These are phyloP conservation scores for Penicillium sp. DNA, from an alignment of 2,329 filamentous ascomycete species.

Conservation along the genomic window DNA sequence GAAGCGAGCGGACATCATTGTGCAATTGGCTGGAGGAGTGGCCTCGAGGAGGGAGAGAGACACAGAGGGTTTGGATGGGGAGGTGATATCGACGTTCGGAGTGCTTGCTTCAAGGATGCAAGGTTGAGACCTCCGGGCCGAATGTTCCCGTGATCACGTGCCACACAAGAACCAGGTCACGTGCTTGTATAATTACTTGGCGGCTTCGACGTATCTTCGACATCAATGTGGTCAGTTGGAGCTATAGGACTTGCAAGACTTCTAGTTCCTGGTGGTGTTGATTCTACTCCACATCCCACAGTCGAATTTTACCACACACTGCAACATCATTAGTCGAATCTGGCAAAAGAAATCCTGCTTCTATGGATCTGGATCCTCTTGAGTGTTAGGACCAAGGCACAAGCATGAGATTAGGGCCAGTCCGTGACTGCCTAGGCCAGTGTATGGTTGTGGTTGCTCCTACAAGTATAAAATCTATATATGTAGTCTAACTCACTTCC, in stretches of 20 bases:
- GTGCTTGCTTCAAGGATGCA: conserved; percentile 18
- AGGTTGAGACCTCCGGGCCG: conserved; percentile 20
- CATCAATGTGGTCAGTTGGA: neutral
- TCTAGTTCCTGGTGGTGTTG: neutral
- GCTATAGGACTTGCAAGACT: neutral
- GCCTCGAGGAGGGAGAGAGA: conserved; percentile 19
- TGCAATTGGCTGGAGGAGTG: conserved; percentile 20
- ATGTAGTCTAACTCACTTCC: neutral
- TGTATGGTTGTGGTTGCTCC: neutral
- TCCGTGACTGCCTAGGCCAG: neutral
- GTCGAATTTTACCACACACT: too few species aligned
- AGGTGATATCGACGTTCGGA: conserved; percentile 22
- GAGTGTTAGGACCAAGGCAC: neutral
- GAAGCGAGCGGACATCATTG: conserved; percentile 50
- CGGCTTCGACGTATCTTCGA: neutral
- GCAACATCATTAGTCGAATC: too few species aligned
- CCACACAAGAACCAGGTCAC: conserved; percentile 2
- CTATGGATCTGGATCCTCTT: neutral
- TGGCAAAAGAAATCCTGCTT: neutral
- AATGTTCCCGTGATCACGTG: conserved; percentile 18
- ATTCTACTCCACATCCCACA: too few species aligned
- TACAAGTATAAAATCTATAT: neutral
- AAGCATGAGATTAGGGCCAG: neutral
- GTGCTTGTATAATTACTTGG: neutral
- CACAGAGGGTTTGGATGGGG: conserved; percentile 16